Base-by-base conservation (phyloP, 2,329 filamentous ascomycete species). In the Cryphonectria parasitica region DNA sequence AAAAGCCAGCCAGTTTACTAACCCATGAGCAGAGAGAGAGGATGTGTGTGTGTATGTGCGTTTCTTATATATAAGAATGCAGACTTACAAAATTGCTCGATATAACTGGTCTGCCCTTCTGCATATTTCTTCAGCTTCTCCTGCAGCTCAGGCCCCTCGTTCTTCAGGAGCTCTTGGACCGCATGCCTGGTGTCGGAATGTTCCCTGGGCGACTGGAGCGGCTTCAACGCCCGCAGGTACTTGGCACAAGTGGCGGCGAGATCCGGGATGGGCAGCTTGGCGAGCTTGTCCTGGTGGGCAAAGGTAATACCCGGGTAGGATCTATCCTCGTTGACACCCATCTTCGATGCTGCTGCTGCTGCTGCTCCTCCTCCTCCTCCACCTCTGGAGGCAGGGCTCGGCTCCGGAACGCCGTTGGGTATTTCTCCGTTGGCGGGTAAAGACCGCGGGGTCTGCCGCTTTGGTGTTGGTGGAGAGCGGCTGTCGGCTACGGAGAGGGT, bases 41-140 rank as follows among this genome's bases (percentile, higher is more conserved):
- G n/a, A 22, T 10, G 49, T 22, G 49, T 2, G 22, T 2, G 22
- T 31, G n/a, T 17, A 5, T 7, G 17, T 36, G 34, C 7, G 34
- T 36, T 39, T 39, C 10, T 10, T 10, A 39, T 1, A 39, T 7
- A 39, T 1, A 39, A 39, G 11, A 39, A 39, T 2, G 2, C 8
- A 39, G 45, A 87, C 93, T 79, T 88, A 97, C 95, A 99, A 77
- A 99, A 99, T 77, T 99, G 96, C 79, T 98, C 96, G 76, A 99
- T 98, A 79, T 98, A 99, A 81, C 95, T 98, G 52, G 93, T 93
- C 82, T 95, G 95, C 61, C 92, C 94, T 64, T 89, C 90, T 11
- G 96, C 95, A 83, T 98, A 99, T 76, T 91, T 90, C 83, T 95
- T 96, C 69, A 98, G 82, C 80, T 92, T 95, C 72, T 96, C 93